phyloP scores from a whole-genome alignment of 805 yeast species.

The Alloascoidea hylecoeti region DNA sequence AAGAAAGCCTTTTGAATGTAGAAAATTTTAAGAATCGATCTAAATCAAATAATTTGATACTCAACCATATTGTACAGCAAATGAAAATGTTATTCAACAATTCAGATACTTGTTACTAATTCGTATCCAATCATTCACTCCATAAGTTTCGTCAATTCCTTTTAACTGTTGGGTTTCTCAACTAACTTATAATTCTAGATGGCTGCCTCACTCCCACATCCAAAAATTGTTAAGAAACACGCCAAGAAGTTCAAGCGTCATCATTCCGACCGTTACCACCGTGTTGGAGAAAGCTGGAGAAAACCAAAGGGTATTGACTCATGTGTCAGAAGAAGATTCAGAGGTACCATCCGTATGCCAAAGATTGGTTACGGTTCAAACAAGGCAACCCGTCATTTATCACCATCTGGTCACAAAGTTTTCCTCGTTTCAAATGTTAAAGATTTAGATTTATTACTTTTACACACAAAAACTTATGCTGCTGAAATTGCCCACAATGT shows the following conservation, averaged over 20 bases:
- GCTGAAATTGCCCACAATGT: slow-evolving; percentile 99
- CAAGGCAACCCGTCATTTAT: slow-evolving; percentile 94
- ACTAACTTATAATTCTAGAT: no score
- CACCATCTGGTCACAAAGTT: slow-evolving; percentile 97
- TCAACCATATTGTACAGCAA: no score
- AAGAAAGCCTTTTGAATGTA: no score
- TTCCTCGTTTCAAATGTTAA: slow-evolving; percentile 84
- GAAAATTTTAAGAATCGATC: no score
- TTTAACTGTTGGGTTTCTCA: no score
- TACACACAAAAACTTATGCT: slow-evolving; percentile 98
- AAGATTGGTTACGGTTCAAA: slow-evolving; percentile 99
- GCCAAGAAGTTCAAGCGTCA: slow-evolving; percentile 97
- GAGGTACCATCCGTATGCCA: slow-evolving; percentile 99
- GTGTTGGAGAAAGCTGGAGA: slow-evolving; percentile 99
- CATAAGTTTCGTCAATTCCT: no score
- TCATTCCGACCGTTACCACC: slow-evolving; percentile 98
- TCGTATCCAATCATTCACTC: no score
- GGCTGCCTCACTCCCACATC: slow-evolving; percentile 98
- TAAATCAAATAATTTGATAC: no score
- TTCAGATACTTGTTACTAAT: no score
- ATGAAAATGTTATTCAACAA: no score
- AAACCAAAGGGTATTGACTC: slow-evolving; percentile 99
- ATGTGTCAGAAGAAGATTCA: slow-evolving; percentile 99
- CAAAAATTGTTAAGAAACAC: slow-evolving; percentile 99
- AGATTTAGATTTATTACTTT: slow-evolving; percentile 88